These are phyloP conservation scores for Vitis amurensis DNA, from an alignment of 164 flowering plant species.

Conservation along the genomic window DNA sequence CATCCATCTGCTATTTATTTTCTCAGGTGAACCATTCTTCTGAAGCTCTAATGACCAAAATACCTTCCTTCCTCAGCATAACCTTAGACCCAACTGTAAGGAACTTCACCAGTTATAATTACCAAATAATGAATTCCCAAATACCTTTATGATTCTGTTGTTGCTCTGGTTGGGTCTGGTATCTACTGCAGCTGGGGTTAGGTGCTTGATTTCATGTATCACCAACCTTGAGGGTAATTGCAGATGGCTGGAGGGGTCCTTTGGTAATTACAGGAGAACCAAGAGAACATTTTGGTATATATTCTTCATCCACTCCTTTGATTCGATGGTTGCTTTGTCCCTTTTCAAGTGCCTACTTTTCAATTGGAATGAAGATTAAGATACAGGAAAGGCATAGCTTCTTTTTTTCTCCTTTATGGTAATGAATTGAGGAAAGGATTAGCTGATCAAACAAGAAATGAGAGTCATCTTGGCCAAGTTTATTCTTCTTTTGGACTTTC, in stretches of 20 bases:
- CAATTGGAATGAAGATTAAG: slow-evolving; percentile 4
- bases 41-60: background rate
- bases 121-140: too few relatives aligned
- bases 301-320: slow-evolving; percentile 14
- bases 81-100: too few relatives aligned
- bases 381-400: slow-evolving; percentile 17
- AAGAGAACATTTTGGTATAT: slow-evolving; percentile 10
- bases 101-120: too few relatives aligned
- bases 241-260: background rate
- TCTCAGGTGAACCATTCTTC: background rate
- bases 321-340: slow-evolving; percentile 15
- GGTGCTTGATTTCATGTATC: too few relatives aligned
- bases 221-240: background rate
- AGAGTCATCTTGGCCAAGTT: background rate
- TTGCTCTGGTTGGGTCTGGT: too few relatives aligned
- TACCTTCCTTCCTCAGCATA: background rate
- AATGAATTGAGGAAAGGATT: slow-evolving; percentile 3
- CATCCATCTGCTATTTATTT: slow-evolving; percentile 7
- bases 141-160: too few relatives aligned
- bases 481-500: background rate
- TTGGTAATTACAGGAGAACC: slow-evolving; percentile 7
- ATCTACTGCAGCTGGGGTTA: too few relatives aligned
- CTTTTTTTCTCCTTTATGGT: background rate
- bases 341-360: background rate
- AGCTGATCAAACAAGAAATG: slow-evolving; percentile 10